Conservation (phyloP, 768 basidiomycete species). For the Piloderma croceum region DNA sequence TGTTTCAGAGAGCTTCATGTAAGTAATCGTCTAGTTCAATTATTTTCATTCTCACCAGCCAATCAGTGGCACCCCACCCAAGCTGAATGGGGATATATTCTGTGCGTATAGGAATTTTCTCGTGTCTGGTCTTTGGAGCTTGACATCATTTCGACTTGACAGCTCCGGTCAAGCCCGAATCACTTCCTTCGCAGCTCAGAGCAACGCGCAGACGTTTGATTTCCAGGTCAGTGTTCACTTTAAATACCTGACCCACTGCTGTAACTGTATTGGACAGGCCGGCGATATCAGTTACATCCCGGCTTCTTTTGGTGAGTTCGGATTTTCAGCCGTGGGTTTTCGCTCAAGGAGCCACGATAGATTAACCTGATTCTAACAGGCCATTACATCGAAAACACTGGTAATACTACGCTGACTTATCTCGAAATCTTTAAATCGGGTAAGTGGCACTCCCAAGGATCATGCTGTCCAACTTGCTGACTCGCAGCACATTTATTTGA, state of each 20-base stretch:
- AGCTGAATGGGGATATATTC: constrained; percentile 42
- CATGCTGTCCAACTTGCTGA: constrained; percentile 6
- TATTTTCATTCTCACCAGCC: neutral
- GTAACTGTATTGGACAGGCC: constrained; percentile 16
- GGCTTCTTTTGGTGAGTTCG: constrained; percentile 18
- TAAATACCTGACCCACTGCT: neutral
- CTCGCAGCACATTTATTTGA: neutral
- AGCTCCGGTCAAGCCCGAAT: constrained; percentile 39
- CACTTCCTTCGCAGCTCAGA: constrained; percentile 35
- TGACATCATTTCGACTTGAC: neutral
- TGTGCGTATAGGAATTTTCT: constrained; percentile 20
- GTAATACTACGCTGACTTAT: constrained; percentile 50
- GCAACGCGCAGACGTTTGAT: constrained; percentile 39
- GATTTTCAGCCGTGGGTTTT: neutral
- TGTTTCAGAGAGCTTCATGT: constrained; percentile 40
- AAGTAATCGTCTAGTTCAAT: constrained; percentile 12
- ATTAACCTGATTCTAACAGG: constrained; percentile 26
- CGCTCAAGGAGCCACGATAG: too few species aligned
- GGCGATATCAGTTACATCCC: constrained; percentile 24
- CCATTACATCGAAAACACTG: constrained; percentile 66
- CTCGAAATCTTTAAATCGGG: constrained; percentile 60
- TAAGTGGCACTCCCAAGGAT: constrained; percentile 14
- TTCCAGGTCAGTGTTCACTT: constrained; percentile 31
- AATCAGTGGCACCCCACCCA: constrained; percentile 47
- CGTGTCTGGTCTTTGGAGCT: neutral